Conservation (phyloP, 1,139 yeast genomes). For the Pneumocystis canis region DNA sequence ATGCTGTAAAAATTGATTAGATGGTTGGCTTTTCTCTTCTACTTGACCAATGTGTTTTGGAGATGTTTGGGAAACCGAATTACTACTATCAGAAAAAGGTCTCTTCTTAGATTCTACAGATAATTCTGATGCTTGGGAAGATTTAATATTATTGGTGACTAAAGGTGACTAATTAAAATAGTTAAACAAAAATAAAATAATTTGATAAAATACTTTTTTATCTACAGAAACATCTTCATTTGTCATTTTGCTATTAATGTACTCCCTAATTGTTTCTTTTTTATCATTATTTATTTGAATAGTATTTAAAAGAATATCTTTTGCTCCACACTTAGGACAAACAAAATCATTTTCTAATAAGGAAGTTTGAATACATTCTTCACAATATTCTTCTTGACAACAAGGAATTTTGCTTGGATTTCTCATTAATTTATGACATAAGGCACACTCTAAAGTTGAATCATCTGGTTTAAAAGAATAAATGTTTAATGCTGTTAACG, state of each 20-base stretch:
- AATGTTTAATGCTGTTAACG: slow-evolving; percentile 31
- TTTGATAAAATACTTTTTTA: slow-evolving; percentile 4
- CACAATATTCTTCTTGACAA: slow-evolving; percentile 48
- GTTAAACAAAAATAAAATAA: background rate
- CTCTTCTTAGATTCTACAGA: slow-evolving; percentile 4
- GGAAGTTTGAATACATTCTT: slow-evolving; percentile 51
- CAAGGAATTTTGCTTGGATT: slow-evolving; percentile 82
- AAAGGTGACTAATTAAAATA: background rate
- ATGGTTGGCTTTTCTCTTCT: background rate
- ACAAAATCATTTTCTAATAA: slow-evolving; percentile 73
- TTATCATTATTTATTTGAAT: slow-evolving; percentile 47
- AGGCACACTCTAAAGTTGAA: slow-evolving; percentile 45
- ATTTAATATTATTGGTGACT: background rate
- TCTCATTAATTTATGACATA: slow-evolving; percentile 45
- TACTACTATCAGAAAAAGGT: slow-evolving; percentile 4
- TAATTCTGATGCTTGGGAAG: background rate
- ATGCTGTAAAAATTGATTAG: slow-evolving; percentile 1
- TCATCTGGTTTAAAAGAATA: slow-evolving; percentile 41
- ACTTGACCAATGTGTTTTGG: background rate
- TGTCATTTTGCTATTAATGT: slow-evolving; percentile 31
- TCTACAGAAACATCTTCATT: slow-evolving; percentile 15
- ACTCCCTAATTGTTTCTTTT: slow-evolving; percentile 40
- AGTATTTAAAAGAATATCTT: slow-evolving; percentile 63
- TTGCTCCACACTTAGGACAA: slow-evolving; percentile 73
- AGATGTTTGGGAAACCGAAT: background rate